Evolutionary conservation across 148 eudicot species (phyloP).

Genomic region (Rheum nobile): DNA sequence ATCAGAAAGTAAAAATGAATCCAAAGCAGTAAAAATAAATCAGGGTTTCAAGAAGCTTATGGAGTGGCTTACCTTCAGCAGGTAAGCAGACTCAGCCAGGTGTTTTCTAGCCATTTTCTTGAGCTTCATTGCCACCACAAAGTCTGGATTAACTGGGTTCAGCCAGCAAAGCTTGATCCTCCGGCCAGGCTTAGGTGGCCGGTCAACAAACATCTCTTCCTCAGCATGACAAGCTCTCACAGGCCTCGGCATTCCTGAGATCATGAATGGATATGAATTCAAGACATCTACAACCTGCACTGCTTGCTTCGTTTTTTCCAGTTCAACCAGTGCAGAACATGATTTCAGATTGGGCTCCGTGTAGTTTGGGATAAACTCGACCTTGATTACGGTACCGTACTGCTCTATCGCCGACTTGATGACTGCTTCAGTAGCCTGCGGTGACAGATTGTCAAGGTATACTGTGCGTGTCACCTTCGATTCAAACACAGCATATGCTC

Average conservation of each 20-base stretch:
- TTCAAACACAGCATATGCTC: conserved; percentile 47
- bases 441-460: conserved; percentile 64
- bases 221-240: conserved; percentile 44
- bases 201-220: conserved; percentile 58
- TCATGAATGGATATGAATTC: conserved; percentile 47
- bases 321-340: conserved; percentile 56
- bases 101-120: conserved; percentile 42
- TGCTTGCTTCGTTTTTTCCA: conserved; percentile 39
- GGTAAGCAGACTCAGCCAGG: conserved; percentile 29
- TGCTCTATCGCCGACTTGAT: conserved; percentile 55
- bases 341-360: conserved; percentile 20
- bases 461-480: conserved; percentile 58
- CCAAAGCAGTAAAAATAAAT: not conserved
- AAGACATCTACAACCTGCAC: conserved; percentile 19
- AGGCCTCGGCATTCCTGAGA: conserved; percentile 81
- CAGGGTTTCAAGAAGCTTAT: not conserved
- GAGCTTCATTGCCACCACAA: conserved; percentile 43
- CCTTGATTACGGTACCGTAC: conserved; percentile 37
- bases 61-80: conserved; percentile 40
- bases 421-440: conserved; percentile 43
- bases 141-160: conserved; percentile 41
- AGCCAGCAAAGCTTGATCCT: conserved; percentile 42
- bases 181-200: conserved; percentile 58
- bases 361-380: conserved; percentile 47
- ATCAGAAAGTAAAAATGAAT: not conserved